phyloP scores from a whole-genome alignment of 2,329 filamentous ascomycete genomes.

The Scytalidium lignicola region DNA sequence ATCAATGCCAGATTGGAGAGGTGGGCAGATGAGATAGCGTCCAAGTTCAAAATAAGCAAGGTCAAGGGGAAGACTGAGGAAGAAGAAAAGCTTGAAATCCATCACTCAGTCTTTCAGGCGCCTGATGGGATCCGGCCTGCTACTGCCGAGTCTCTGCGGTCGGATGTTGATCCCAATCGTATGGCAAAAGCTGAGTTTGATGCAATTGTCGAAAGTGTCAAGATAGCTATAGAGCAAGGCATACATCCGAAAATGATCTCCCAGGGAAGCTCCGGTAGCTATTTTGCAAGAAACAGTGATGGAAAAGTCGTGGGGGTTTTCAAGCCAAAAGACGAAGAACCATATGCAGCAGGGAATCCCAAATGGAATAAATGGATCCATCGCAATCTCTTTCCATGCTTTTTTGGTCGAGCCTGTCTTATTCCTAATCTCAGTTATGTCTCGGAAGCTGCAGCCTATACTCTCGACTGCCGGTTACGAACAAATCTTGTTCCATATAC shows the following conservation, averaged over 20 bases:
- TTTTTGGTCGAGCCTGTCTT: conserved; percentile 87
- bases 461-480: conserved; percentile 82
- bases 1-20: conserved; percentile 93
- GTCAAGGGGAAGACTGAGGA: conserved; percentile 70
- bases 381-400: conserved; percentile 93
- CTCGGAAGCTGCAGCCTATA: conserved; percentile 94
- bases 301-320: conserved; percentile 97
- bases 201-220: conserved; percentile 82
- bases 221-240: conserved; percentile 80
- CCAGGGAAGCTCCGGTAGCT: conserved; percentile 95
- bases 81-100: conserved; percentile 87
- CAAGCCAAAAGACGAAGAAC: conserved; percentile 98
- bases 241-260: conserved; percentile 94
- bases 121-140: conserved; percentile 81
- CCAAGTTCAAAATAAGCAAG: conserved; percentile 86
- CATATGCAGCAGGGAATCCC: conserved; percentile 92
- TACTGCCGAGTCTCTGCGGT: conserved; percentile 68
- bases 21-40: conserved; percentile 97
- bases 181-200: conserved; percentile 83
- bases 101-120: conserved; percentile 93
- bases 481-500: conserved; percentile 96
- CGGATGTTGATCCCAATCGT: conserved; percentile 52
- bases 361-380: conserved; percentile 99
- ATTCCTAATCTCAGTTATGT: conserved; percentile 98
- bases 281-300: conserved; percentile 87